A percentile compares a stretch with the other conserved stretches of the same genome.
These are phyloP conservation scores for Candida koratica DNA, from an alignment of 805 yeast species.

Conservation along the genomic window DNA sequence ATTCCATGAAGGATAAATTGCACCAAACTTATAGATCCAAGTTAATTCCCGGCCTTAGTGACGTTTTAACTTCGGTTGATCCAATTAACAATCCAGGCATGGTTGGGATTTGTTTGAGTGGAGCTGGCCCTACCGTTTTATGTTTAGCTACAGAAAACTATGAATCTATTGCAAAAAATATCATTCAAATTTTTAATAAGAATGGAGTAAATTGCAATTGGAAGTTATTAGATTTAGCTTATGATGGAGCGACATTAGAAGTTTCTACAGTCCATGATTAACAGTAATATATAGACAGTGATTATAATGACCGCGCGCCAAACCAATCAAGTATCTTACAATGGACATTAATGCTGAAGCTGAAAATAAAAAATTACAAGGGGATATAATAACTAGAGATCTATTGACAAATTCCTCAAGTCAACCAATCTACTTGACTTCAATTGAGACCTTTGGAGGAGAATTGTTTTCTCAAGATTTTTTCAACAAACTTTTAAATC, in stretches of 20 bases:
- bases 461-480: slow-evolving; percentile 43
- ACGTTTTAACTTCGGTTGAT: slow-evolving; percentile 73
- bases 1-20: slow-evolving; percentile 93
- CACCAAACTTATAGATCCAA: slow-evolving; percentile 97
- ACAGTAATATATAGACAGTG: slow-evolving; percentile 6
- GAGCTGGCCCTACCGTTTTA: slow-evolving; percentile 97
- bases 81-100: slow-evolving; percentile 81
- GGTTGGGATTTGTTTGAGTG: slow-evolving; percentile 90
- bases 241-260: slow-evolving; percentile 67
- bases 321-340: slow-evolving; percentile 2
- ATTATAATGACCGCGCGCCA: slow-evolving; percentile 6
- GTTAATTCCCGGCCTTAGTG: slow-evolving; percentile 85
- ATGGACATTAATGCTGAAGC: slow-evolving; percentile 3
- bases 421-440: slow-evolving; percentile 34
- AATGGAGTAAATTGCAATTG: slow-evolving; percentile 71
- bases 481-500: slow-evolving; percentile 43
- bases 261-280: too few relatives aligned
- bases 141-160: slow-evolving; percentile 89
- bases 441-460: slow-evolving; percentile 40
- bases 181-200: slow-evolving; percentile 62
- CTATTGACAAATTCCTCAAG: slow-evolving; percentile 27
- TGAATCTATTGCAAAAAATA: slow-evolving; percentile 75
- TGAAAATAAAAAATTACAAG: slow-evolving; percentile 12
- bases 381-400: slow-evolving; percentile 26
- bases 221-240: slow-evolving; percentile 81